Base-by-base conservation (phyloP, 805 yeast genomes). In the Lipomyces yamadae region DNA sequence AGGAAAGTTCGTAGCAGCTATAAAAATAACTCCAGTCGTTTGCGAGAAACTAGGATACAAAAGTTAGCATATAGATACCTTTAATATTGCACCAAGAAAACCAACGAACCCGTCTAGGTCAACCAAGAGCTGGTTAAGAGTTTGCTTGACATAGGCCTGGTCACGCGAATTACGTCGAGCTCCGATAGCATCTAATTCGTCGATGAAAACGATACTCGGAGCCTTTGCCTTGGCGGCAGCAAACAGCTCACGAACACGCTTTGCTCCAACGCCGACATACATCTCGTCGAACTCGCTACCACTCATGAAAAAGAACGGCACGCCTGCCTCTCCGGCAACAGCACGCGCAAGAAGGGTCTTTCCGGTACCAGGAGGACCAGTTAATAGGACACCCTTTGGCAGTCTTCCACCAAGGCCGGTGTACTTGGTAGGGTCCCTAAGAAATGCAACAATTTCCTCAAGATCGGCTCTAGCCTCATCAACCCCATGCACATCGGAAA, bases 351-450 rank as follows among this genome's bases (percentile, higher is more conserved):
- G 84, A 72, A 94, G 82, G 0, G 99, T 95, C 78, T 95, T 94
- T 85, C 99, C 99, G 4, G 99, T 94, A 80, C 99, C 99, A 54
- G 99, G 99, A 50, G 99, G 99, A 57, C 99, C 99, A 11, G 98
- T 95, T 71, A 94, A 82, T 66, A 95, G 81, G 5, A 95, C 97
- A 82, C 99, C 99, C 78, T 94, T 95, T 66, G 99, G 98, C 74
- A 95, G 83, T 78, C 93, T 93, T 61, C 99, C 99, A 72, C 99
- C 99, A 60, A 95, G 84, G 0, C 97, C 96, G 60, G 98, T 96
- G 80, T 92, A 95, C 78, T 91, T 90, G 24, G 97, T 86, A 29
- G 99, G 99, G 77, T 95, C 98, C 76, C 92, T 92, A 75, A 95
- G 84, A 75, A 95, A 95, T 67, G 94, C 98, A n/a, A 95, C 99